These are phyloP conservation scores for Rhypophila decipiens DNA, from an alignment of 495 filamentous ascomycete genomes.

Conservation along the genomic window DNA sequence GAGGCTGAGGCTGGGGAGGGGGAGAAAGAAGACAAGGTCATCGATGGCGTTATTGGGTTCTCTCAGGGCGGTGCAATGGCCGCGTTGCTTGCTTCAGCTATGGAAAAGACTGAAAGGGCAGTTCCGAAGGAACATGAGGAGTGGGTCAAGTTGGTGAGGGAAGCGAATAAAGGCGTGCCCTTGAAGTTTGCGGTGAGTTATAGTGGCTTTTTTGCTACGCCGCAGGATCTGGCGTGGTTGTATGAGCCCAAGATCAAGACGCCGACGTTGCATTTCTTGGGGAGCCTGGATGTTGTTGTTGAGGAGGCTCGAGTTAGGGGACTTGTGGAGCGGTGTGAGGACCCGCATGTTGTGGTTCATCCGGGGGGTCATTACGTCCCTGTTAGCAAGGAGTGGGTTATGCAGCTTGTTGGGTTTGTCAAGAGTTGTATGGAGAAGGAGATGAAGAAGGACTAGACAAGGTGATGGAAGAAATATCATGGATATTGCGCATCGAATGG, in stretches of 20 bases:
- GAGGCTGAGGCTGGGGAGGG: background rate
- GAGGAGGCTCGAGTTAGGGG: slow-evolving; percentile 62
- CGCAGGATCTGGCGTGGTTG: slow-evolving; percentile 55
- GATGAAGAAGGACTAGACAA: background rate
- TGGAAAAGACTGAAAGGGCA: slow-evolving; percentile 50
- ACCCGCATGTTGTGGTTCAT: slow-evolving; percentile 65
- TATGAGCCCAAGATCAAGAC: slow-evolving; percentile 74
- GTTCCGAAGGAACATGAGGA: slow-evolving; percentile 24
- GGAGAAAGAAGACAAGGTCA: slow-evolving; percentile 41
- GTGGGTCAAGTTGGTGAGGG: slow-evolving; percentile 33
- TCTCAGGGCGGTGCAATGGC: slow-evolving; percentile 64
- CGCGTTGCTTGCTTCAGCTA: slow-evolving; percentile 52
- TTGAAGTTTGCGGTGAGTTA: slow-evolving; percentile 78
- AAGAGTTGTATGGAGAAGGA: slow-evolving; percentile 43
- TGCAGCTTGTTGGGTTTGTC: slow-evolving; percentile 69
- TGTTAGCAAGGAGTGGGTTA: slow-evolving; percentile 69
- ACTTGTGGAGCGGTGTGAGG: slow-evolving; percentile 62
- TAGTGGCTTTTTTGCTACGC: slow-evolving; percentile 68
- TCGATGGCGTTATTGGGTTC: slow-evolving; percentile 73
- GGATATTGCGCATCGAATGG: too few species aligned
- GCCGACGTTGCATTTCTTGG: slow-evolving; percentile 75
- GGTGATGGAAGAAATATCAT: too few species aligned
- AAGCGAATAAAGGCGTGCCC: slow-evolving; percentile 47
- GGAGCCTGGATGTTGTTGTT: slow-evolving; percentile 82
- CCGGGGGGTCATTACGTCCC: slow-evolving; percentile 94